Base-by-base conservation (phyloP, 1,139 yeast genomes). In the Yamadazyma mexicana region DNA sequence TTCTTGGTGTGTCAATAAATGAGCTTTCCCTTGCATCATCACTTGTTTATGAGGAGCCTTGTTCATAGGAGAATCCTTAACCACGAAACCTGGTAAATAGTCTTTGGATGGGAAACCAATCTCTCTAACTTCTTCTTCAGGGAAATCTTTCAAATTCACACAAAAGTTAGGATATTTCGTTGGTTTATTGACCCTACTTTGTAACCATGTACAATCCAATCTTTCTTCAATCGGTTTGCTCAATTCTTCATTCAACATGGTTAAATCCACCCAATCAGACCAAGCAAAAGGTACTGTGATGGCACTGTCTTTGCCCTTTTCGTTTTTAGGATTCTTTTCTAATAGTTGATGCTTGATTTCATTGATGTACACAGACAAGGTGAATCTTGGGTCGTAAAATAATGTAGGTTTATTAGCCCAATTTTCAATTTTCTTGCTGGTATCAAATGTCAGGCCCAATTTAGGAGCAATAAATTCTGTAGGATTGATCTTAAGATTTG, bases 1-100 rank as follows among this genome's bases (percentile, higher is more conserved):
- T 2, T 75, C 73, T 2, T 76, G 75, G 37, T 52, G 49, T 2
- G 75, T 54, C 40, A 72, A 63, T 34, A 77, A 54, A 50, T 63
- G 69, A 1, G 80, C 67, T 50, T 71, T 73, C 0, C 79, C 64
- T 45, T 58, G 63, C 55, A 58, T 47, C 52, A 59, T 56, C 5
- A 52, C 61, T 40, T 56, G 61, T 30, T 46, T 42, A 31, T 58
- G 59, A n/a, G 63, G 62, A n/a, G 60, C 56, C 38, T 58, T 56
- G 40, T 56, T 59, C 59, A 56, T 56, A 2, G 65, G 65, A 4
- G 62, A 56, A 8, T 41, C 35, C 34, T 50, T 50, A 6, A 61
- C 64, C 2, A 58, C 51, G 40, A 58, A 61, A 2, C 64, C 65
- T 1, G 65, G 59, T 14, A 59, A 46, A 29, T 40, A 48, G 10